Base-by-base conservation (phyloP, 2,329 filamentous ascomycete genomes). In the Penicillium decumbens region DNA sequence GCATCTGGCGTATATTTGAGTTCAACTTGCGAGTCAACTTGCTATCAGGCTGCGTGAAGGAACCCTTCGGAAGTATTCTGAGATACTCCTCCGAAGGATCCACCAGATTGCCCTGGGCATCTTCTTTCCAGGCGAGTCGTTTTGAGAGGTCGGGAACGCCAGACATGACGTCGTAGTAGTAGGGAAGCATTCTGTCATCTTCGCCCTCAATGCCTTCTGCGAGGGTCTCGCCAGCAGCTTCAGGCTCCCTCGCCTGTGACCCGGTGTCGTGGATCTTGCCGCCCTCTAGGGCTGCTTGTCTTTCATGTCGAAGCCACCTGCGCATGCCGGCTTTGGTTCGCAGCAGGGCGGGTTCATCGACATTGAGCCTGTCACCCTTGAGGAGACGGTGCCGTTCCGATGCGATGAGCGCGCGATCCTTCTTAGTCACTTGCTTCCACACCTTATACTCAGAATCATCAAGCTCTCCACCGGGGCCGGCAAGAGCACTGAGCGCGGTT, bases 351-450 rank as follows among this genome's bases (percentile, higher is more conserved):
- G 90, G 89, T 54, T 95, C 89, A 27, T 98, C 93, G 0, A 80
- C 70, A 64, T 96, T 95, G 43, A 98, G 77, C 62, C 84, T 88
- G 61, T 90, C 85, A 43, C 86, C 87, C 53, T 86, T 87, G 72
- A 98, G 95, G 12, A 98, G 80, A 33, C 87, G 82, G 68, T 90
- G 85, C 28, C 93, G 82, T 66, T 95, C 89, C 56, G 91, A 89
- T 51, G 93, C 87, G 45, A 92, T 83, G 23, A 87, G 75, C 3
- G 93, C 93, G 54, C 93, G 85, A 63, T 95, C 91, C 67, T 93
- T 96, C 73, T 97, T 97, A 1, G 93, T 98, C 35, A 95, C 89
- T 70, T 97, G 92, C 74, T 97, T 98, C 93, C 95, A 98, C 30
- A 93, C 88, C 68, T 95, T 95, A 73, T 93, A 95, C 65, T 96